Base-by-base conservation (phyloP, 106 monocot species). In the Dendrobium nobile region DNA sequence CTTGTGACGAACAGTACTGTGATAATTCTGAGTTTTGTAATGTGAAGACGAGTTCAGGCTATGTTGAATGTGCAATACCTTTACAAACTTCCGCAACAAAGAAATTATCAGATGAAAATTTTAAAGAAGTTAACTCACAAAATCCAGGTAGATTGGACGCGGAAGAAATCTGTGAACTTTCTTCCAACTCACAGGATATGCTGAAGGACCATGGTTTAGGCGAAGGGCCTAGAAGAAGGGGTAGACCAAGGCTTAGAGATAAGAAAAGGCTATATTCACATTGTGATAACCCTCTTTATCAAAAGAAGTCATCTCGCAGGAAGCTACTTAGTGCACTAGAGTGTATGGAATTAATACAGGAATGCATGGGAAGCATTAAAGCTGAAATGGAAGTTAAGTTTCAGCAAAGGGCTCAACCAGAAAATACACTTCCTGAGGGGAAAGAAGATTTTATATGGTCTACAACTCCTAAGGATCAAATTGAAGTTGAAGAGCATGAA, bases 381-480 rank as follows among this genome's bases (percentile, higher is more conserved):
- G 11, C 76, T 42, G 82, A 86, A 73, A 80, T 82, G 54, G 75
- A 83, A 22, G 73, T 77, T 55, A 68, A 72, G 80, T 15, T 24
- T 75, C 41, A 86, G 41, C 10, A 26, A 74, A 43, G 8, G 4
- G 41, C 43, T 43, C 43, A 17, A 61, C 26, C 67, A 45, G 51
- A 41, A 72, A 44, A 72, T 24, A 42, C 15, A 70, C 22, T 54
- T 43, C 44, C 59, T n/a, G 54, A 51, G 13, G 80, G 84, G 79
- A 48, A 18, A 45, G 70, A 86, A 68, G 79, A 89, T 72, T 87
- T 89, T 79, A 88, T 58, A 5, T 91, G 91, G 93, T 61, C 79
- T 51, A 33, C 88, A 58, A 28, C 75, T 74, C 27, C 42, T 40
- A 80, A 82, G 75, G 47, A 42, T 40, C 75, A 84, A 81, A 11